phyloP scores from a whole-genome alignment of 2,329 filamentous ascomycete species.

The Chrysosphaeria jannelii region DNA sequence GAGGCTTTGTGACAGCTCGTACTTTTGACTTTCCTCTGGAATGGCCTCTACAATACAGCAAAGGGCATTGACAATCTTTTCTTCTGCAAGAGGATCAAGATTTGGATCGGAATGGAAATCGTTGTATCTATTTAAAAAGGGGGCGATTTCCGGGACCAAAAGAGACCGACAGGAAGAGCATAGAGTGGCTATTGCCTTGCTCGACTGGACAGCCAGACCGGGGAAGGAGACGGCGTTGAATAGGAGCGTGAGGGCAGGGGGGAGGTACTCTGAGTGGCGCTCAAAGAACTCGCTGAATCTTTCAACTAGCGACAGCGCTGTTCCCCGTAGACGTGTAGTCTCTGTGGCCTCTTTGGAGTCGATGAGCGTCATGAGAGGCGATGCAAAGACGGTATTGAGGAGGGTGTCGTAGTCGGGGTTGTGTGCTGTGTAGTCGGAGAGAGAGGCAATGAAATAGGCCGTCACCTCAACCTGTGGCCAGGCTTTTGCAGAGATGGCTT shows the following conservation, averaged over 20 bases:
- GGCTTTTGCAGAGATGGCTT: constrained; percentile 15
- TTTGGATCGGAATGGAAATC: constrained; percentile 26
- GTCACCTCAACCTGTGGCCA: constrained; percentile 31
- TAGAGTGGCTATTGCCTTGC: constrained; percentile 41
- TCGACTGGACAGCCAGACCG: constrained; percentile 19
- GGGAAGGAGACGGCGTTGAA: constrained; percentile 37
- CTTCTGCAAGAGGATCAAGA: constrained; percentile 38
- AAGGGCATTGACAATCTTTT: constrained; percentile 44
- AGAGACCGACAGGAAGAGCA: constrained; percentile 45
- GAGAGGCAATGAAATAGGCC: constrained; percentile 30
- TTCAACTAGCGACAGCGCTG: constrained; percentile 38
- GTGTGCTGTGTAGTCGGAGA: constrained; percentile 34
- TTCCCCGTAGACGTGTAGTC: constrained; percentile 31
- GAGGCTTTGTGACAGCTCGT: constrained; percentile 23
- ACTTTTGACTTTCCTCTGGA: constrained; percentile 21
- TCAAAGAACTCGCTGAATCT: constrained; percentile 52
- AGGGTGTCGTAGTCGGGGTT: constrained; percentile 24
- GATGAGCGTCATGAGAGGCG: constrained; percentile 24
- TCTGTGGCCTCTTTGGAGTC: constrained; percentile 18
- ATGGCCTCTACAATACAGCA: constrained; percentile 48
- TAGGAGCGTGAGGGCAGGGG: constrained; percentile 40
- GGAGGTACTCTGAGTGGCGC: constrained; percentile 32
- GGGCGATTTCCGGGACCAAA: constrained; percentile 32
- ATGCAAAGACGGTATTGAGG: constrained; percentile 29
- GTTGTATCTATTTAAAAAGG: constrained; percentile 42